phyloP scores from a whole-genome alignment of 2,329 filamentous ascomycete species.

The Pestalotiopsis fici region DNA sequence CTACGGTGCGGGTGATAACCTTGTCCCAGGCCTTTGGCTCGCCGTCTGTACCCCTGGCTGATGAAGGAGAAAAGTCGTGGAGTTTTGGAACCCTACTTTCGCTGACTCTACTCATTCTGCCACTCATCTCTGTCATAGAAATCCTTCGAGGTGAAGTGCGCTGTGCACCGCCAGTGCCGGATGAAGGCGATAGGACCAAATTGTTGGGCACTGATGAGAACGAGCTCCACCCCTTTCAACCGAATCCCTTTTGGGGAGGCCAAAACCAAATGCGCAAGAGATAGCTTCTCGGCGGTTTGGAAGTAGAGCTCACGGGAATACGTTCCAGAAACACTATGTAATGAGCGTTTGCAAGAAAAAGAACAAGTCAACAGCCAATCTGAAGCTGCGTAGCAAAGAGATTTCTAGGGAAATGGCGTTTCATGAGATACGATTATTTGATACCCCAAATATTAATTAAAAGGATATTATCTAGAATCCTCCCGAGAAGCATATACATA shows the following conservation, averaged over 20 bases:
- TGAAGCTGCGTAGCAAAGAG: neutral
- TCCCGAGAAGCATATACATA: neutral
- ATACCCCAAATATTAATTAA: neutral
- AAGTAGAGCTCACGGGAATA: neutral
- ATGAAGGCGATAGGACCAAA: slow-evolving; percentile 4
- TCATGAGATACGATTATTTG: neutral
- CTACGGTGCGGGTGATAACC: slow-evolving; percentile 56
- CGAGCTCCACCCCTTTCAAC: slow-evolving; percentile 6
- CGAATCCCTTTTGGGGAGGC: slow-evolving; percentile 4
- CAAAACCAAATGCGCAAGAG: neutral
- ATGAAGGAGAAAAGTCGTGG: slow-evolving; percentile 58
- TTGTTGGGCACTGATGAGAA: neutral
- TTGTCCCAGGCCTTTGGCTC: slow-evolving; percentile 62
- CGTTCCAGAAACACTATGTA: neutral
- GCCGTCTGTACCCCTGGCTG: slow-evolving; percentile 50
- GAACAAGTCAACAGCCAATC: neutral
- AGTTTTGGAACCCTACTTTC: slow-evolving; percentile 65
- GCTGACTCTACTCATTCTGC: slow-evolving; percentile 59
- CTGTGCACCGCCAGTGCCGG: slow-evolving; percentile 26
- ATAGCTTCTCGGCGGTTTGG: neutral
- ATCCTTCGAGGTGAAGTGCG: slow-evolving; percentile 51
- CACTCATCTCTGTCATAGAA: slow-evolving; percentile 60
- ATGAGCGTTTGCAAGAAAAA: neutral
- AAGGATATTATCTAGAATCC: neutral
- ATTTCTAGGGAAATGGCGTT: neutral